Evolutionary conservation across 2,329 filamentous ascomycete species (phyloP).

Genomic region (Aspergillus neotritici): DNA sequence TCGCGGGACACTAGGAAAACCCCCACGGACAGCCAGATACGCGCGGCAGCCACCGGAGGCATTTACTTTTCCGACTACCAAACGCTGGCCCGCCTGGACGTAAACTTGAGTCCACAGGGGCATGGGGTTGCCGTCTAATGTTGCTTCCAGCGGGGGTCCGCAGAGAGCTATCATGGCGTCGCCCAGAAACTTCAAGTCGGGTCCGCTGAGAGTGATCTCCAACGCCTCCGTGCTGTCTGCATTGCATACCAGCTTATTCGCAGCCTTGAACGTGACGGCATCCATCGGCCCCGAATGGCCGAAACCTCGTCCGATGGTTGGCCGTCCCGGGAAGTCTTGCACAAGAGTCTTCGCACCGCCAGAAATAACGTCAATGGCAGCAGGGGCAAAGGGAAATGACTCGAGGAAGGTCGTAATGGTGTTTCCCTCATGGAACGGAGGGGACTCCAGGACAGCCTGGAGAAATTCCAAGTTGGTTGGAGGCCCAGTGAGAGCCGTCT

Average conservation of each 20-base stretch:
- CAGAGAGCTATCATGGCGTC: too few relatives aligned
- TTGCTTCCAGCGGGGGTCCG: too few relatives aligned
- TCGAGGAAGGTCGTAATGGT: neutral
- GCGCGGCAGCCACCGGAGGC: too few relatives aligned
- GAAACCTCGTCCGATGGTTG: neutral
- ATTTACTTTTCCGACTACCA: too few relatives aligned
- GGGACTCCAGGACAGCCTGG: neutral
- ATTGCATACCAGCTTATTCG: neutral
- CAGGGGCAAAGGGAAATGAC: neutral
- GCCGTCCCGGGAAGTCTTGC: conserved; percentile 1
- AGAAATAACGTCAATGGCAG: neutral
- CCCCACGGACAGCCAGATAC: too few relatives aligned
- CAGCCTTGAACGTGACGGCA: neutral
- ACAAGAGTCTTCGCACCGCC: neutral
- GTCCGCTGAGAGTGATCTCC: conserved; percentile 1
- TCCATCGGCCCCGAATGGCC: neutral
- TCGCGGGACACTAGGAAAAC: too few relatives aligned
- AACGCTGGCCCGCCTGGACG: too few relatives aligned
- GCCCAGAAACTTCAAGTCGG: neutral
- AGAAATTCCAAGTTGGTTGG: conserved; percentile 3
- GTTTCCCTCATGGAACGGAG: neutral
- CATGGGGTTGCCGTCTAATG: too few relatives aligned
- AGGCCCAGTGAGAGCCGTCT: neutral
- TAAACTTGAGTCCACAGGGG: too few relatives aligned
- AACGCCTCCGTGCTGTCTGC: neutral